Percentiles rank a stretch among this genome's conserved stretches.
These are phyloP conservation scores for Colletotrichum australisinense DNA, from an alignment of 2,329 filamentous ascomycete species.

Conservation along the genomic window DNA sequence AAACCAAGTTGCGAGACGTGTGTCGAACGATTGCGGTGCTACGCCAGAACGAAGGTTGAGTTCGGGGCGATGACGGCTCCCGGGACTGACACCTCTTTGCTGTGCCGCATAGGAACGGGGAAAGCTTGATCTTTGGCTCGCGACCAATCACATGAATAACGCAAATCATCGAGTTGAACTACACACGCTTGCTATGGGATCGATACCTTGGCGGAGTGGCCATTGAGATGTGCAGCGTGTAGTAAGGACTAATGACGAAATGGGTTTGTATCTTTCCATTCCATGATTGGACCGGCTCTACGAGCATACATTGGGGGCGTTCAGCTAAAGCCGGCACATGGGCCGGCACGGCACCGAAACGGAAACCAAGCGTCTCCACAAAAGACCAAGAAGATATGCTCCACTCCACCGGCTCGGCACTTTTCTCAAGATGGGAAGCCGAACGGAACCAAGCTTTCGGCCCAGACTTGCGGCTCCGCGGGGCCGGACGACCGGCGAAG, in stretches of 20 bases:
- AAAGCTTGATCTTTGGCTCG: neutral
- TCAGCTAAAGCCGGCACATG: neutral
- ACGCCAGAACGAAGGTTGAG: neutral
- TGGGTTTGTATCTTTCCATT: neutral
- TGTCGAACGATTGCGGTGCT: neutral
- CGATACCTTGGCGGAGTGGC: too few relatives aligned
- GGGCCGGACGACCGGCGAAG: neutral
- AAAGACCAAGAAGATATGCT: neutral
- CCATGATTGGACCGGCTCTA: constrained; percentile 21
- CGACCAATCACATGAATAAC: neutral
- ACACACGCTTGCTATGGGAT: too few relatives aligned
- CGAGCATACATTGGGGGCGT: neutral
- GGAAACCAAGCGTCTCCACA: neutral
- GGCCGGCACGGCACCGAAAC: neutral
- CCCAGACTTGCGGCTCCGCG: constrained; percentile 7
- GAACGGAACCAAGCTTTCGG: neutral
- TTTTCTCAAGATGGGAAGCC: neutral
- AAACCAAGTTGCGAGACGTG: neutral
- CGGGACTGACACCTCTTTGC: neutral
- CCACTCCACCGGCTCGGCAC: constrained; percentile 1
- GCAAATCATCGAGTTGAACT: neutral
- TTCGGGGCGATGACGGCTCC: neutral
- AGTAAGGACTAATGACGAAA: neutral
- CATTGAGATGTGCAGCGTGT: too few relatives aligned
- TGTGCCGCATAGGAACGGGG: neutral